Evolutionary conservation across 441 rosid species (phyloP), one percentile per base, ranked within the genome.

Genomic region (Euphorbia corollata): DNA sequence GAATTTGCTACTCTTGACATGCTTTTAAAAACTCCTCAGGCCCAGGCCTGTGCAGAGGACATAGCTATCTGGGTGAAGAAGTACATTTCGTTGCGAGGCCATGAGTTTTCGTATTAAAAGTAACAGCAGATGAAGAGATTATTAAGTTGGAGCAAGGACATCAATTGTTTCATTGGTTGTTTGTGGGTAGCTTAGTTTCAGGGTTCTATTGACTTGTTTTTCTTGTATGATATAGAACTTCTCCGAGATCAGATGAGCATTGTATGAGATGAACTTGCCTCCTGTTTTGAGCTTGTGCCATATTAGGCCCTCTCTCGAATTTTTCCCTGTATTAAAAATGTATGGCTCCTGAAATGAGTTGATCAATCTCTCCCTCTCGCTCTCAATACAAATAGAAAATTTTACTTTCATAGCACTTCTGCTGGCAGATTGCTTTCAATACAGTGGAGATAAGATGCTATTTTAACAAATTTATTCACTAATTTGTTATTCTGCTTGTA

Each of bases 1-100:
- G 96, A 90, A 75, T 92, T 92, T 82, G 98, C 98, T 16, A 86
- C 97, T 0, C 95, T 92, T 15, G 95, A 88, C 81, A 82, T 92
- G 85, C 93, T 92, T 74, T 78, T 90, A 38, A 87, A 80, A 79
- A 83, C 88, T 18, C 98, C 97, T 34, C 96, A 90, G 78, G 96
- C 98, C 34, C 90, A 82, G 70, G 98, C 88, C 7, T 92, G 98
- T 70, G 84, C 93, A 0, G 98, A 89, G 84, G 98, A 92, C 73
- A 85, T 92, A 43, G 85, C 93, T 38, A 92, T 92, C 55, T 92
- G 98, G 97, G 93, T 83, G 34, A 92, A 92, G 83, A 92, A 92
- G 73, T 83, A 86, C 73, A 92, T 90, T 68, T 92, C 97, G 63
- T 45, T 86, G 13, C 83, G 93, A 59, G 96, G 98, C 48, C 91